phyloP scores from a whole-genome alignment of 305 asterid genomes.

The Fraxinus angustifolia region DNA sequence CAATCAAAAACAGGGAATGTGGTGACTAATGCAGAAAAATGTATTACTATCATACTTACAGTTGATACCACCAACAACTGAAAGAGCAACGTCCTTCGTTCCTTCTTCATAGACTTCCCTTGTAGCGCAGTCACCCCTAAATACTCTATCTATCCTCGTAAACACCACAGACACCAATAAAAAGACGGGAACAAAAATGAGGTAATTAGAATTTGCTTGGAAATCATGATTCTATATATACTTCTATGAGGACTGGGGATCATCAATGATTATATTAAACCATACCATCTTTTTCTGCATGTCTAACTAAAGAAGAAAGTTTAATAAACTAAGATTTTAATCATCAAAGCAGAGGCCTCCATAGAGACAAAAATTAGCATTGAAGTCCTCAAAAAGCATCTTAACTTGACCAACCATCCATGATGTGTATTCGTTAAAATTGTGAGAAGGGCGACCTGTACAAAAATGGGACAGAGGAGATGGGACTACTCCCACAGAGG shows the following conservation, averaged over 20 bases:
- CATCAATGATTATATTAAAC: neutral
- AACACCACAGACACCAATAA: constrained; percentile 16
- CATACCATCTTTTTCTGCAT: neutral
- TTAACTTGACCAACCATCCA: neutral
- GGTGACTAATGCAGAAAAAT: constrained; percentile 11
- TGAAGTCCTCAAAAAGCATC: neutral
- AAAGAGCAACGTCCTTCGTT: constrained; percentile 72
- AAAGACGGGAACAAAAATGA: neutral
- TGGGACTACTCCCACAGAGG: neutral
- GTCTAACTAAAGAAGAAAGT: too few species aligned
- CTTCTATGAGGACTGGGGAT: neutral
- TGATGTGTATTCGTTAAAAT: neutral
- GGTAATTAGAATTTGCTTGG: neutral
- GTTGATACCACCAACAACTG: constrained; percentile 80
- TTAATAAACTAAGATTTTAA: neutral
- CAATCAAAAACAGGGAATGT: neutral
- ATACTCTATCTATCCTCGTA: constrained; percentile 63
- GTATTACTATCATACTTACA: constrained; percentile 47
- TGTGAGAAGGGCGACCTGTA: neutral
- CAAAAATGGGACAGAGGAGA: neutral
- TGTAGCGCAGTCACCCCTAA: constrained; percentile 75
- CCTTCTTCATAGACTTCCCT: constrained; percentile 79
- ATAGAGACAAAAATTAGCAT: neutral
- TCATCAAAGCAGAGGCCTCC: neutral
- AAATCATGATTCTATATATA: neutral